These are phyloP conservation scores for Blastocystis sp. DNA, from an alignment of 352 stramenopile species.

Conservation along the genomic window DNA sequence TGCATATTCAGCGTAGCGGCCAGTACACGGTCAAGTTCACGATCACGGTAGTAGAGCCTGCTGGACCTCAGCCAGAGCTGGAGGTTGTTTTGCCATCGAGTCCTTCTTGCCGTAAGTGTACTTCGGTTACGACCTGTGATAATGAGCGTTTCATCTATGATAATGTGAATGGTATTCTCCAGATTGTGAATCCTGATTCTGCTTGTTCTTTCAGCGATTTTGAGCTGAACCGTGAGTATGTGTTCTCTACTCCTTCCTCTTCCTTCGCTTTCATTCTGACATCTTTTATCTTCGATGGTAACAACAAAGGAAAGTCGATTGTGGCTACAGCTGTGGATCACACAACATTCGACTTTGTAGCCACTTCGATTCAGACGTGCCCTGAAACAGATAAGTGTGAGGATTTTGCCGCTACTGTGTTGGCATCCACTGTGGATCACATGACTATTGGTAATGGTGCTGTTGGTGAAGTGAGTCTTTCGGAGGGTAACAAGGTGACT, in stretches of 20 bases:
- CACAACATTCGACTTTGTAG: background rate
- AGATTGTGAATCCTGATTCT: background rate
- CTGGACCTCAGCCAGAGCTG: slow-evolving; percentile 10
- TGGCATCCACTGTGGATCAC: background rate
- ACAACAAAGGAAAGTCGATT: background rate
- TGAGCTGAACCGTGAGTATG: slow-evolving; percentile 43
- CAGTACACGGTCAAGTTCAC: slow-evolving; percentile 25
- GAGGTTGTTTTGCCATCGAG: slow-evolving; percentile 38
- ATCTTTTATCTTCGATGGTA: background rate
- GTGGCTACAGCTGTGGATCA: background rate
- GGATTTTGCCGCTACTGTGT: background rate
- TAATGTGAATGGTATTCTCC: background rate
- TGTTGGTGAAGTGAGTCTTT: background rate
- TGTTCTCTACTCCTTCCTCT: background rate
- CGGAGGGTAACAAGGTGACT: background rate
- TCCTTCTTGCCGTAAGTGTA: slow-evolving; percentile 8
- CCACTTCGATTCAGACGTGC: background rate
- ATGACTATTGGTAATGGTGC: background rate
- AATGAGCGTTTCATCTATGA: slow-evolving; percentile 32
- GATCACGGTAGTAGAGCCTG: slow-evolving; percentile 24
- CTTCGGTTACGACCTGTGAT: background rate
- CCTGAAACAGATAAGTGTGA: slow-evolving; percentile 8
- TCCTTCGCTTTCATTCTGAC: background rate
- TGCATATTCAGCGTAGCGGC: background rate
- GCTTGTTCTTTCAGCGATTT: slow-evolving; percentile 28